Conservation (phyloP, 805 yeast genomes). For the Huiozyma sinensis region DNA sequence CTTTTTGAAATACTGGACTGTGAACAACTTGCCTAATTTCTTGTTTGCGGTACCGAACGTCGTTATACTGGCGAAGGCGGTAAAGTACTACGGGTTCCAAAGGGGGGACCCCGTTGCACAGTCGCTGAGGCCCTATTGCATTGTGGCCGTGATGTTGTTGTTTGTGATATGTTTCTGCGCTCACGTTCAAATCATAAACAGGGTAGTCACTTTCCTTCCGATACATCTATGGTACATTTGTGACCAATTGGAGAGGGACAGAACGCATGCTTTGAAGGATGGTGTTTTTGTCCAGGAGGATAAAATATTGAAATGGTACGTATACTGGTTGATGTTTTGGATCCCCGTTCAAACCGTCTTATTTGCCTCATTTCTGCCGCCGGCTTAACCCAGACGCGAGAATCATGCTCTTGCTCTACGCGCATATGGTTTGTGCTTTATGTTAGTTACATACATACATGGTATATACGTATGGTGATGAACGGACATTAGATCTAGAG, state of each 20-base stretch:
- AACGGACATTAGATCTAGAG: too few species aligned
- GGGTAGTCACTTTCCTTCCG: constrained; percentile 73
- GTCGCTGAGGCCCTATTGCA: constrained; percentile 30
- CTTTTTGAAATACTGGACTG: constrained; percentile 71
- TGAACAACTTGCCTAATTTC: constrained; percentile 75
- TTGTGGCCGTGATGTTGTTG: constrained; percentile 36
- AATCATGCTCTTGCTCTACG: neutral
- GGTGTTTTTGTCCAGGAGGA: neutral
- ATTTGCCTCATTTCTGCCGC: constrained; percentile 81
- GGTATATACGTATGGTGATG: neutral
- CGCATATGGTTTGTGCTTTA: neutral
- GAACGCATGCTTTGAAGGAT: neutral
- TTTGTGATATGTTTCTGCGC: constrained; percentile 48
- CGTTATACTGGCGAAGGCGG: constrained; percentile 33
- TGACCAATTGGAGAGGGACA: constrained; percentile 16
- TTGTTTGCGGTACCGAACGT: constrained; percentile 62
- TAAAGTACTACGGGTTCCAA: constrained; percentile 28
- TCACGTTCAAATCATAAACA: constrained; percentile 78
- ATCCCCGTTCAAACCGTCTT: constrained; percentile 54
- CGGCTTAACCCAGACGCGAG: constrained; percentile 44
- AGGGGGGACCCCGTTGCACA: constrained; percentile 10
- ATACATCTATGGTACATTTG: constrained; percentile 63
- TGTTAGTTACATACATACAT: neutral
- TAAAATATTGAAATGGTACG: constrained; percentile 28
- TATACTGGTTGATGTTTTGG: constrained; percentile 52